These are phyloP conservation scores for Fusarium sp. DNA, from an alignment of 2,329 filamentous ascomycete genomes.

Conservation along the genomic window DNA sequence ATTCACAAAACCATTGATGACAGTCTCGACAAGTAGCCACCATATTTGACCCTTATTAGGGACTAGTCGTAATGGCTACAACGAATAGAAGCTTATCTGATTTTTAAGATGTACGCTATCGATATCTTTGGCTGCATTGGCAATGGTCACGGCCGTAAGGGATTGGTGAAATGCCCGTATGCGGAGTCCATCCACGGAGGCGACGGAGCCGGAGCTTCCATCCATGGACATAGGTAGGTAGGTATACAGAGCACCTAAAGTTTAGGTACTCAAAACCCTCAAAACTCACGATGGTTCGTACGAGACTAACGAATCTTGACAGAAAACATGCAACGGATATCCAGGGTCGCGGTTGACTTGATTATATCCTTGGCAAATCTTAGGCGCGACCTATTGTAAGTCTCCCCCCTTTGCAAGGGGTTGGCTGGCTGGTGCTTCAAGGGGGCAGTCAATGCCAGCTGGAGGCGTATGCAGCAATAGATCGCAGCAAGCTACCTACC, in stretches of 20 bases:
- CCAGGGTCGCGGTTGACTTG: conserved; percentile 2
- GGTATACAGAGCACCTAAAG: background rate
- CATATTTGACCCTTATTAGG: background rate
- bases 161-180: conserved; percentile 7
- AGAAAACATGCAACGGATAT: conserved; percentile 3
- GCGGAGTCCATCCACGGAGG: conserved; percentile 16
- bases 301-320: background rate
- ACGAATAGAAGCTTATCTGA: conserved; percentile 6
- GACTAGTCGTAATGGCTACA: conserved; percentile 19
- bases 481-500: conserved; percentile 6
- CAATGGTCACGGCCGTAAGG: conserved; percentile 17
- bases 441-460: conserved; percentile 37
- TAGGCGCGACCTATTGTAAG: conserved; percentile 23
- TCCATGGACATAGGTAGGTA: background rate
- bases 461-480: conserved; percentile 19
- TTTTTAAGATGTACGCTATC: conserved; percentile 9
- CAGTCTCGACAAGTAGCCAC: conserved; percentile 2
- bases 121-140: conserved; percentile 22
- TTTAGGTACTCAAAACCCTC: background rate
- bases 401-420: conserved; percentile 38
- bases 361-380: conserved; percentile 27
- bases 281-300: background rate
- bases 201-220: conserved; percentile 15
- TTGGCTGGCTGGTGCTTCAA: conserved; percentile 24
- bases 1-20: background rate